These are phyloP conservation scores for Wickerhamomyces bisporus DNA, from an alignment of 805 yeast species.

Conservation along the genomic window DNA sequence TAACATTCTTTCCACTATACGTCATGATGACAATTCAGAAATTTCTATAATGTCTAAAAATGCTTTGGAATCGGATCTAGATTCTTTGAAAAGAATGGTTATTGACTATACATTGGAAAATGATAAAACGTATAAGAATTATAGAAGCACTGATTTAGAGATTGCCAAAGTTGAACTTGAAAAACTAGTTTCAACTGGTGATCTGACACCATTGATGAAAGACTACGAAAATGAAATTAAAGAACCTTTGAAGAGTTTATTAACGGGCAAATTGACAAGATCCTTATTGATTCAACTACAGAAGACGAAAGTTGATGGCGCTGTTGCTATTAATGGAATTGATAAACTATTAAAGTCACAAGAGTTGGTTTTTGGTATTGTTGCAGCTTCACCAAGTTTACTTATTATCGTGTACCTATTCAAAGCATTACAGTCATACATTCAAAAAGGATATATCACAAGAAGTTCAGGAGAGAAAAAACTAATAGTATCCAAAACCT, in stretches of 20 bases:
- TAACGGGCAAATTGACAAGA: slow-evolving; percentile 66
- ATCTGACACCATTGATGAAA: slow-evolving; percentile 72
- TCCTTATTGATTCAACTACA: slow-evolving; percentile 88
- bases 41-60: slow-evolving; percentile 77
- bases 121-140: slow-evolving; percentile 18
- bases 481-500: slow-evolving; percentile 33
- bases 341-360: slow-evolving; percentile 86
- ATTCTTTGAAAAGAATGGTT: slow-evolving; percentile 84
- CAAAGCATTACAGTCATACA: slow-evolving; percentile 24
- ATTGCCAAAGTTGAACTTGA: slow-evolving; percentile 31
- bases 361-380: slow-evolving; percentile 87
- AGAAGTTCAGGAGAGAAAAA: slow-evolving; percentile 16
- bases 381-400: slow-evolving; percentile 81
- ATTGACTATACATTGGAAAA: slow-evolving; percentile 54
- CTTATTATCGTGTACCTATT: slow-evolving; percentile 48
- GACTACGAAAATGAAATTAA: slow-evolving; percentile 74
- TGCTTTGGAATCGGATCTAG: slow-evolving; percentile 71
- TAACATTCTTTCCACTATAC: slow-evolving; percentile 71
- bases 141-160: slow-evolving; percentile 16
- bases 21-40: slow-evolving; percentile 72
- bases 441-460: slow-evolving; percentile 31
- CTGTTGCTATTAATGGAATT: slow-evolving; percentile 83
- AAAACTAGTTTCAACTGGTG: slow-evolving; percentile 59
- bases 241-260: slow-evolving; percentile 57
- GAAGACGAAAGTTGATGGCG: slow-evolving; percentile 93